Base-by-base conservation (phyloP, 805 yeast genomes). In the Suhomyces pyralidae region DNA sequence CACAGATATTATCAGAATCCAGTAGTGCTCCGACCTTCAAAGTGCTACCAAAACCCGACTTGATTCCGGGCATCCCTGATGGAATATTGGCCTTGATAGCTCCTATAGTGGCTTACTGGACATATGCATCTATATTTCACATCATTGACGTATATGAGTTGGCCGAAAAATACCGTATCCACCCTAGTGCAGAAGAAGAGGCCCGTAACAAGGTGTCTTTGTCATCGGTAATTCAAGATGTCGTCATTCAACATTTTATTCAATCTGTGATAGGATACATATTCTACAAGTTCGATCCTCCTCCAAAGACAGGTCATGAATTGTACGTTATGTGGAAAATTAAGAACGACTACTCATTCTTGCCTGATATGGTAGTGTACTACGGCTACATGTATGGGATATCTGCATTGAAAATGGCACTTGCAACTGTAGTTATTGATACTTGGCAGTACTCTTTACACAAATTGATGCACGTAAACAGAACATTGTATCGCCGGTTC, bases 361-460 rank as follows among this genome's bases (percentile, higher is more conserved):
- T 82, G 1, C 87, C 91, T 12, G 75, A 79, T 55, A 58, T 64
- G 15, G 59, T 73, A 8, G 75, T 88, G 26, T 79, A 77, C 58
- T 66, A 76, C 46, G 61, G 77, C 20, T 90, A 89, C 69, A 77
- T 80, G 74, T 83, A 83, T 61, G 89, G 87, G 5, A 64, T 83
- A 59, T 84, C 97, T 0, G 44, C 72, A 1, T 25, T 81, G n/a
- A 84, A 83, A 58, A 68, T 90, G 30, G 47, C 71, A 12, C 46
- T 77, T 28, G 97, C 96, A 2, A 85, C 91, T 63, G 65, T 83
- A 49, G 74, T 94, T 56, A 81, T 94, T 61, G 99, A 94, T 68
- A 80, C 96, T 3, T 94, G 99, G 99, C 99, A 94, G 73, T 94
- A 88, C 70, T 83, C 84, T 78, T 76, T 92, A 57, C 99, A 94